Base-by-base conservation (phyloP, 2,329 filamentous ascomycete species). In the Scleromitrula shiraiana region DNA sequence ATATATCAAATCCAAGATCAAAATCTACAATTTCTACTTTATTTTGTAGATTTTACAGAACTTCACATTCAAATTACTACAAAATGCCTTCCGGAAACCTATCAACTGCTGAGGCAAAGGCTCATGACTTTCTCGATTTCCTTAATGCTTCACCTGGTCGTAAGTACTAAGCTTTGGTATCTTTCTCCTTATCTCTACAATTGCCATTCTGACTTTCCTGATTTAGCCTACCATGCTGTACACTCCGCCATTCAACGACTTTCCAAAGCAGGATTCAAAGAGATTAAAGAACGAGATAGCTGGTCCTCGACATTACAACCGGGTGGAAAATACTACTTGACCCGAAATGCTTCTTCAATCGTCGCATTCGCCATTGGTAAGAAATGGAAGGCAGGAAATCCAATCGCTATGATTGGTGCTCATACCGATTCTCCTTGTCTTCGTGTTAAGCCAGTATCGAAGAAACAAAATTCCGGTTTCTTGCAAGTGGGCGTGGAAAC, bases 351-450 rank as follows among this genome's bases (percentile, higher is more conserved):
- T 50, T 95, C 89, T 22, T 94, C 91, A 41, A 86, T 97, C 55
- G 80, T 95, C 50, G 90, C 90, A 54, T 97, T 97, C 68, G 86
- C 88, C 53, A 84, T 97, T 61, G 91, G 91, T 62, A 79, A 81
- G 62, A 83, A 86, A 71, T 98, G 91, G 91, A 84, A 83, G 64
- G 82, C 91, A 2, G 91, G 91, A 37, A 95, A 95, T 66, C 83
- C 90, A 7, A 83, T 96, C 55, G 77, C 87, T 65, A 95, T 97
- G 79, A 81, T 98, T 53, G 93, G 91, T 58, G 90, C 93, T 32
- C 91, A 98, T 69, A 97, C 93, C 50, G 93, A 98, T 69, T 96
- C 90, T 9, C 89, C 88, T 5, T 90, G 86, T 59, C 77, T 98
- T 41, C 83, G 91, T 51, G 74, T 98, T 65, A 98, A 98, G 74